phyloP scores from a whole-genome alignment of 345 rosid genomes.

The Cardamine resedifolia region DNA sequence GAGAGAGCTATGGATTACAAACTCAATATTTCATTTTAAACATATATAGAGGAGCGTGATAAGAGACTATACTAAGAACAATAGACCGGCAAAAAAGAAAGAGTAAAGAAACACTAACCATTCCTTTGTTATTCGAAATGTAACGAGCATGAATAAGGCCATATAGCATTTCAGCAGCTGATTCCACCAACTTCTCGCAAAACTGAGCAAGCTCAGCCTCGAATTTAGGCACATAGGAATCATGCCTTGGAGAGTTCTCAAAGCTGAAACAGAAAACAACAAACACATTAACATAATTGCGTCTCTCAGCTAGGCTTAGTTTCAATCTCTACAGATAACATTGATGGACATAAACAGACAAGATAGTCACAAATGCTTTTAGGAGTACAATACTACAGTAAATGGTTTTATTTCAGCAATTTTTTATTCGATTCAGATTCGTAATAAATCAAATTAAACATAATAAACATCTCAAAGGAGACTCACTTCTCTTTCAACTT shows the following conservation, averaged over 20 bases:
- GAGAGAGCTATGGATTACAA: neutral
- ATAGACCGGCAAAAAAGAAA: neutral
- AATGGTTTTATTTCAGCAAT: neutral
- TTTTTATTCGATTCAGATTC: neutral
- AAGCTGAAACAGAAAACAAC: too few relatives aligned
- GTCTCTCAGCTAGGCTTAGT: neutral
- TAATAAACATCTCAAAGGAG: neutral
- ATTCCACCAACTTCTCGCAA: too few relatives aligned
- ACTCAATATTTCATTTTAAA: too few relatives aligned
- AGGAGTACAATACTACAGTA: neutral
- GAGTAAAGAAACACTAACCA: slow-evolving; percentile 46
- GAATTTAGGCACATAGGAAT: too few relatives aligned
- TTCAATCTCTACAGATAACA: slow-evolving; percentile 4
- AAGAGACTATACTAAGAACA: too few relatives aligned
- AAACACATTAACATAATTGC: neutral
- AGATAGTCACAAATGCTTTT: neutral
- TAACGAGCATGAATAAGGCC: slow-evolving; percentile 96
- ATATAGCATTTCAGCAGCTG: slow-evolving; percentile 93
- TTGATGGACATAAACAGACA: neutral
- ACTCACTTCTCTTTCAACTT: slow-evolving; percentile 95
- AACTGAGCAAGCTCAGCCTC: too few relatives aligned
- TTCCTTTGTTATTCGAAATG: slow-evolving; percentile 86
- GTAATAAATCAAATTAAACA: neutral
- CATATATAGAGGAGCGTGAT: too few relatives aligned
- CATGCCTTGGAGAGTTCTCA: too few relatives aligned